A percentile compares a stretch with the other conserved stretches of the same genome.
Evolutionary conservation across 2,329 filamentous ascomycete genomes (phyloP).

Genomic region (Arthrobotrys sphaeroides): DNA sequence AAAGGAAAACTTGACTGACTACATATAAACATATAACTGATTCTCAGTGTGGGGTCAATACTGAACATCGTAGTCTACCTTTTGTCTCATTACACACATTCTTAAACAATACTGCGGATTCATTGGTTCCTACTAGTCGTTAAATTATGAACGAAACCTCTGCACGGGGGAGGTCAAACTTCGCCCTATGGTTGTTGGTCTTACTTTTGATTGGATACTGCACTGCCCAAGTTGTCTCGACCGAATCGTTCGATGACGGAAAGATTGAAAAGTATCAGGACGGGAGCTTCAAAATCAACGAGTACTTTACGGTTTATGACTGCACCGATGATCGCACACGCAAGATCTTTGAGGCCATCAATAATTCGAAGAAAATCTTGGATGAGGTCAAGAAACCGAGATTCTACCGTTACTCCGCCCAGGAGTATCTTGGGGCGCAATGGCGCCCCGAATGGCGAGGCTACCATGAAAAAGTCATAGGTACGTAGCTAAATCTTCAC

Average conservation of each 20-base stretch:
- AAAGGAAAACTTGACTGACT: too few species aligned
- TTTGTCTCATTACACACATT: too few species aligned
- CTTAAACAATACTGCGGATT: too few species aligned
- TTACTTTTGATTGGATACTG: too few species aligned
- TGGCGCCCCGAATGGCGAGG: background rate
- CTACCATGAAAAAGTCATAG: background rate
- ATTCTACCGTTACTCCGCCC: background rate
- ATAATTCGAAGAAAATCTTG: background rate
- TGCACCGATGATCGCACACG: background rate
- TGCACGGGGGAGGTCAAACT: too few species aligned
- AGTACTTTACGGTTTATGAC: background rate
- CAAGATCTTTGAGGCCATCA: background rate
- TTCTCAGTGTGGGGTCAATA: too few species aligned
- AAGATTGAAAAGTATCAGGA: background rate
- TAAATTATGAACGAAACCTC: too few species aligned
- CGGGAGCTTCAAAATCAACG: background rate
- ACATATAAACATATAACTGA: too few species aligned
- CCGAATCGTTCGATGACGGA: background rate
- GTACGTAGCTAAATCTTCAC: background rate
- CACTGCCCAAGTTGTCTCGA: too few species aligned
- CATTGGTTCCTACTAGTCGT: too few species aligned
- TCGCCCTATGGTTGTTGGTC: too few species aligned
- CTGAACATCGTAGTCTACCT: too few species aligned
- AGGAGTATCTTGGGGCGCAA: constrained; percentile 18
- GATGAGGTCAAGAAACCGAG: background rate